phyloP scores from a whole-genome alignment of 2,329 filamentous ascomycete species.

The Salinomyces thailandicus region DNA sequence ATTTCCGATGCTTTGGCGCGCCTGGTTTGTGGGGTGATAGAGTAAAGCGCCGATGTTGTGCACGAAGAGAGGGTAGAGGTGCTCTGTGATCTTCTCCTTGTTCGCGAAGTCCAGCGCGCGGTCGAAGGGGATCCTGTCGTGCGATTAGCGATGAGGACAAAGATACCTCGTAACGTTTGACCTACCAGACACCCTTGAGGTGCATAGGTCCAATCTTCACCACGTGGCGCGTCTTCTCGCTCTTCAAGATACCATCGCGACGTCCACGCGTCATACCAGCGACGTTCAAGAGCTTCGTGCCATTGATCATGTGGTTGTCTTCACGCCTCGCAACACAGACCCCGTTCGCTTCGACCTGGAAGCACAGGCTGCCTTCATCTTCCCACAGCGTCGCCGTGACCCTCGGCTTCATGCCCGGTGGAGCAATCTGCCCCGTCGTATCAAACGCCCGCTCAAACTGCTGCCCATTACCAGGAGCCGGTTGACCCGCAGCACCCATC shows the following conservation, averaged over 20 bases:
- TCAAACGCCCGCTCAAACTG: conserved; percentile 49
- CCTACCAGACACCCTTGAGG: conserved; percentile 91
- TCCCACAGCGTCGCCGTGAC: conserved; percentile 97
- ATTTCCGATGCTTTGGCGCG: conserved; percentile 53
- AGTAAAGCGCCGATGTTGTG: conserved; percentile 91
- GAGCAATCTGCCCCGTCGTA: conserved; percentile 82
- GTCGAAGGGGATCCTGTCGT: conserved; percentile 83
- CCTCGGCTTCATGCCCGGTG: conserved; percentile 87
- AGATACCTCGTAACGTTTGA: too few species aligned
- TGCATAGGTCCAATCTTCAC: conserved; percentile 99
- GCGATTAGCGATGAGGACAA: neutral
- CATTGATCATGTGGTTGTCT: conserved; percentile 99
- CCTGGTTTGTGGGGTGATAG: conserved; percentile 83
- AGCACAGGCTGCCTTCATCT: conserved; percentile 93
- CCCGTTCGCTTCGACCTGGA: conserved; percentile 91
- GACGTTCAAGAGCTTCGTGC: conserved; percentile 92
- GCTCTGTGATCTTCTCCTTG: conserved; percentile 97
- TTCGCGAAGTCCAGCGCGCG: conserved; percentile 97
- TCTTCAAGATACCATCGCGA: conserved; percentile 92
- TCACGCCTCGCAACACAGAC: conserved; percentile 92
- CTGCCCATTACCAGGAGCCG: conserved; percentile 11
- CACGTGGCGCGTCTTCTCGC: conserved; percentile 90
- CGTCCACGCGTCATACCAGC: conserved; percentile 96
- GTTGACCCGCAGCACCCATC: conserved; percentile 17
- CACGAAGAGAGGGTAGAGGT: conserved; percentile 90